Base-by-base conservation (phyloP, 305 asterid genomes). In the Fraxinus albicans region DNA sequence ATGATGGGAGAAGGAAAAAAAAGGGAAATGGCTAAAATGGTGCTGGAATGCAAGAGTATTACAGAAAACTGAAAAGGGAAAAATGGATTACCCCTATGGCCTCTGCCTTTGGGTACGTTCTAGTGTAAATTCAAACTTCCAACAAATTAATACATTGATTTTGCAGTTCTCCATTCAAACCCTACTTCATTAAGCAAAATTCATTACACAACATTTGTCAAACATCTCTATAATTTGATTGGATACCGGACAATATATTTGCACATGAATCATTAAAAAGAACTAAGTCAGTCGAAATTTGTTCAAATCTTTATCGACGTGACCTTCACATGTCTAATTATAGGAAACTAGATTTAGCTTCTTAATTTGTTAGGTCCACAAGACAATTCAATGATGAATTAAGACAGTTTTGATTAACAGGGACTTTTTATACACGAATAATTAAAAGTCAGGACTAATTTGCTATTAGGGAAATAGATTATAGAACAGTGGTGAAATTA, bases 71-170 rank as follows among this genome's bases (percentile, higher is more conserved):
- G 77, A 69, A 78, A 81, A 77, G 1, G 73, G 80, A 9, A 77
- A 83, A 34, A 75, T 36, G 40, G 83, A 80, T 55, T 80, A 72
- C 67, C 84, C 85, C 81, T 72, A 47, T 73, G 31, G 17, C 40
- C 31, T 70, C 80, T 73, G 79, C 63, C 81, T 63, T 77, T 77
- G 53, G 81, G 36, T 80, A 19, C 38, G 44, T 77, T 78, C 53
- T 29, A 17, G n/a, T 79, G 35, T 70, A 23, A 33, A 29, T 69
- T 73, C 38, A 73, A 40, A 70, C 79, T 85, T 74, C 85, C 73
- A 77, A 36, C 65, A 25, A 6, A 29, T 58, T 58, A 60, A 6
- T 72, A 13, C 31, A 77, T 42, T 8, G 36, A 38, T 77, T 53
- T 4, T 67, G 19, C 31, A 55, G 17, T 0, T 44, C 67, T 8